Evolutionary conservation across 179 eudicot species (phyloP).

Genomic region (Silene vulgaris): DNA sequence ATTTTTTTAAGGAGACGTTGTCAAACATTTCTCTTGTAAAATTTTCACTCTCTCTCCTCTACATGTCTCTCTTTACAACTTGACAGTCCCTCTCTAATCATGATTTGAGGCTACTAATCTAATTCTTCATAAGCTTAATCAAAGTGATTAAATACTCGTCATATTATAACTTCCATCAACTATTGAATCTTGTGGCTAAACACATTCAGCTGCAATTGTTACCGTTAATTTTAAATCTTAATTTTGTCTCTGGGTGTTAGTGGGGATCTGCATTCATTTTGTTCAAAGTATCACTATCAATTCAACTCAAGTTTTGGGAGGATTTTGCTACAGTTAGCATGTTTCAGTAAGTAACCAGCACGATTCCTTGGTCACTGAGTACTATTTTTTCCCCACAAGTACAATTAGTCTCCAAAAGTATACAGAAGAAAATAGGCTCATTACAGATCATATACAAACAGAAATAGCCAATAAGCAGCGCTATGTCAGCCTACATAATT

Average conservation of each 20-base stretch:
- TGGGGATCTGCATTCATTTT: background rate
- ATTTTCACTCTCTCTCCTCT: background rate
- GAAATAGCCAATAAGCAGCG: background rate
- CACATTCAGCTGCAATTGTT: background rate
- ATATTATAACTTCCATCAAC: background rate
- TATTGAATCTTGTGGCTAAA: background rate
- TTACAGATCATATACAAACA: background rate
- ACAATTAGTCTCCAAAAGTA: background rate
- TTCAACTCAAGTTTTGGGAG: background rate
- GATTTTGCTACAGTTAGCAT: background rate
- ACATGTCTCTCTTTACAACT: background rate
- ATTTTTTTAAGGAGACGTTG: background rate
- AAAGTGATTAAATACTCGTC: background rate
- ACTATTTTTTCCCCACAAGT: background rate
- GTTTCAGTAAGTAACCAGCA: background rate
- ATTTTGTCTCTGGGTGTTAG: background rate
- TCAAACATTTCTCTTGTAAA: background rate
- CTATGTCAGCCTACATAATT: background rate
- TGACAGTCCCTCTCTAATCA: background rate
- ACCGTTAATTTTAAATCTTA: background rate
- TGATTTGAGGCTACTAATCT: background rate
- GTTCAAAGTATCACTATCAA: background rate
- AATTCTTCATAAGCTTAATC: background rate
- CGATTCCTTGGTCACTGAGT: background rate
- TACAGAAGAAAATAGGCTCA: slow-evolving; percentile 2